Percentiles rank a stretch among this genome's conserved stretches.
phyloP scores from a whole-genome alignment of 129 eudicot species.

The Pulicaria dysenterica region DNA sequence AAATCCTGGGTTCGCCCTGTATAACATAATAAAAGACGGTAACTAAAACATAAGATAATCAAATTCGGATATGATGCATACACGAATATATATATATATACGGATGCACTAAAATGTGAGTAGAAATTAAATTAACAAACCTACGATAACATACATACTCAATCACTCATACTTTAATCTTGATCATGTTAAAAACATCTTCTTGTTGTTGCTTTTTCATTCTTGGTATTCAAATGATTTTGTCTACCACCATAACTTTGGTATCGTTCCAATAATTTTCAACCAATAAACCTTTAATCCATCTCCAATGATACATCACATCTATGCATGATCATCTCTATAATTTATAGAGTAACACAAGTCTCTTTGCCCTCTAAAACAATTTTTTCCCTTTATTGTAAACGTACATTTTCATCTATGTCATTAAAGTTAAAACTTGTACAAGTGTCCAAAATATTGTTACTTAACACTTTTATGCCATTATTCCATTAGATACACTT shows the following conservation, averaged over 20 bases:
- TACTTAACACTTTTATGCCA: too few species aligned
- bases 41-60: neutral
- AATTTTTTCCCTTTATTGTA: too few species aligned
- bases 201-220: conserved; percentile 17
- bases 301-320: conserved; percentile 8
- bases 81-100: neutral
- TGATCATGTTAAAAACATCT: conserved; percentile 15
- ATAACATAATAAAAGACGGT: too few species aligned
- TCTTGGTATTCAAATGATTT: conserved; percentile 39
- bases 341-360: neutral
- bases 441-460: too few species aligned
- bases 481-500: neutral
- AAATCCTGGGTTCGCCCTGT: too few species aligned
- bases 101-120: too few species aligned
- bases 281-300: conserved; percentile 13
- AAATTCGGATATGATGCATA: neutral
- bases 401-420: too few species aligned
- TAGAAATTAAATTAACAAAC: conserved; percentile 5
- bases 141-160: conserved; percentile 9
- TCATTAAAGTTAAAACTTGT: too few species aligned
- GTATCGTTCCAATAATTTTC: conserved; percentile 22
- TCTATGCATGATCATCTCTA: too few species aligned
- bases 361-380: neutral
- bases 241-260: conserved; percentile 29
- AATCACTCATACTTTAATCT: conserved; percentile 20